Conservation (phyloP, 2,329 filamentous ascomycete genomes). For the Elsinoe batatas region DNA sequence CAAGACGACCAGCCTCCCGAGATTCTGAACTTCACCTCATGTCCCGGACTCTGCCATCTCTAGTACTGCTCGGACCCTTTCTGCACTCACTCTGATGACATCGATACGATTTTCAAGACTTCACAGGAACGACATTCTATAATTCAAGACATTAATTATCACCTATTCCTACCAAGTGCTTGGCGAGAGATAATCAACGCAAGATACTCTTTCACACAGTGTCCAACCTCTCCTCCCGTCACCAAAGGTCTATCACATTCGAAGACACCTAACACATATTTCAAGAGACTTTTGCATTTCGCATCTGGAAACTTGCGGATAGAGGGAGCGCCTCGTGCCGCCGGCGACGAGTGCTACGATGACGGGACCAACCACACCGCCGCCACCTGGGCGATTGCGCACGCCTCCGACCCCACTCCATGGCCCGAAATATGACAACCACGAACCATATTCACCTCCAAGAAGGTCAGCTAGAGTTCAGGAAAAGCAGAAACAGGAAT, state of each 20-base stretch:
- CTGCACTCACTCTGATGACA: background rate
- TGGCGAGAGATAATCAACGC: background rate
- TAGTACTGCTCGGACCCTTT: background rate
- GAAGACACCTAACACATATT: background rate
- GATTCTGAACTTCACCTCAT: background rate
- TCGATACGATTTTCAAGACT: background rate
- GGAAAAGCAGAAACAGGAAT: conserved; percentile 5
- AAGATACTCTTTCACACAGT: background rate
- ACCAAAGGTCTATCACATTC: background rate
- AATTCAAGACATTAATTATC: background rate
- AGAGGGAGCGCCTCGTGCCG: background rate
- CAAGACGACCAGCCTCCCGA: background rate
- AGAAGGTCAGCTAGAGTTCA: conserved; percentile 56
- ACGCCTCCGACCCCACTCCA: conserved; percentile 61
- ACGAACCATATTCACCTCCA: conserved; percentile 58
- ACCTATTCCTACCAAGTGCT: background rate
- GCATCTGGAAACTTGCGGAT: background rate
- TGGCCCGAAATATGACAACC: conserved; percentile 54
- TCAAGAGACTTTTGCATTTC: background rate
- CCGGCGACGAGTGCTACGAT: background rate
- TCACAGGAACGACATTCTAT: background rate
- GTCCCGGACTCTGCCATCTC: background rate
- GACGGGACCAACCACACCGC: conserved; percentile 32
- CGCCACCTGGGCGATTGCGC: conserved; percentile 52
- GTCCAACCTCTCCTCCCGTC: background rate